Percentiles rank a stretch among this genome's conserved stretches.
Conservation (phyloP, 2,329 filamentous ascomycete genomes). For the Trichophaea hybrida region DNA sequence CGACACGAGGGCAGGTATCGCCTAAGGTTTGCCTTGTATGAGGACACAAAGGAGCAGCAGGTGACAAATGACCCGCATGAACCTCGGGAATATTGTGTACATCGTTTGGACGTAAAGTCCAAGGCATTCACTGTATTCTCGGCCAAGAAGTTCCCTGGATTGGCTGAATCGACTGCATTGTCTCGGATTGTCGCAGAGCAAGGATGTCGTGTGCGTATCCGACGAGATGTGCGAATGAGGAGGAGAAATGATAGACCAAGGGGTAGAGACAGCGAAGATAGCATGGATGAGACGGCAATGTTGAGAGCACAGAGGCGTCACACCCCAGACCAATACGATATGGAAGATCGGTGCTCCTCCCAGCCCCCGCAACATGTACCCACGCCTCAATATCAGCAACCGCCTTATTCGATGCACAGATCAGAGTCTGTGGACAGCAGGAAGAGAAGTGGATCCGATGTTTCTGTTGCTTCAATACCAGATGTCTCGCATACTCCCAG, state of each 20-base stretch:
- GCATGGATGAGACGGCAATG: constrained; percentile 45
- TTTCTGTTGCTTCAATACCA: constrained; percentile 20
- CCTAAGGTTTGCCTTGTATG: constrained; percentile 84
- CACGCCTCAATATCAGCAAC: constrained; percentile 23
- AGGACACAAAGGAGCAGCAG: constrained; percentile 48
- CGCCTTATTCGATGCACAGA: constrained; percentile 20
- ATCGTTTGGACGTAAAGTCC: constrained; percentile 68
- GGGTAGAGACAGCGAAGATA: constrained; percentile 35
- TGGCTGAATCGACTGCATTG: constrained; percentile 74
- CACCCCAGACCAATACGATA: constrained; percentile 22
- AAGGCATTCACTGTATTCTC: constrained; percentile 77
- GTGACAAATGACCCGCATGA: constrained; percentile 48
- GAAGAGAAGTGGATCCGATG: constrained; percentile 26
- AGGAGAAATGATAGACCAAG: constrained; percentile 58
- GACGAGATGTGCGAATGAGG: constrained; percentile 85
- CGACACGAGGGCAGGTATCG: constrained; percentile 87
- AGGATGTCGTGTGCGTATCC: constrained; percentile 88
- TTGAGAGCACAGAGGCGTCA: constrained; percentile 34
- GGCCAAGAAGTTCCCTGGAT: constrained; percentile 94
- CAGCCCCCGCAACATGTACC: constrained; percentile 11
- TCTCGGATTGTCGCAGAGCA: constrained; percentile 91
- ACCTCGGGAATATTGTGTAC: constrained; percentile 31
- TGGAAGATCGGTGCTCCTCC: constrained; percentile 10
- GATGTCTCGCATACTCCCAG: constrained; percentile 1
- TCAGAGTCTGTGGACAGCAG: constrained; percentile 21